These are phyloP conservation scores for Albugo laibachii DNA, from an alignment of 352 stramenopile genomes.

Conservation along the genomic window DNA sequence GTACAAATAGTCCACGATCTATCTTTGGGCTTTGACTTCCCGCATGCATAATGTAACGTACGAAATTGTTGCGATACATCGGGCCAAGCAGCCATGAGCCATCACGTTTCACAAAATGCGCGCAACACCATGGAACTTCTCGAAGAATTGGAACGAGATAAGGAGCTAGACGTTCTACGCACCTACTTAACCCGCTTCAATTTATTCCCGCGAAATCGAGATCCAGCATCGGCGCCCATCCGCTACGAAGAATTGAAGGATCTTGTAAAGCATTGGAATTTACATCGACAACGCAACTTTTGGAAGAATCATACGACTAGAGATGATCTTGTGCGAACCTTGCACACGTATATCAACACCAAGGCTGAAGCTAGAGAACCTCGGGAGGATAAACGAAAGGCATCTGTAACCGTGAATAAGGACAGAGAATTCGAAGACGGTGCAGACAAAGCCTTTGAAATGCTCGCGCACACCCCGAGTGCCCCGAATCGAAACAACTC, in stretches of 20 bases:
- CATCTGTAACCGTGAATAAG: background rate
- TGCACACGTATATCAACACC: conserved; percentile 77
- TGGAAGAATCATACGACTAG: conserved; percentile 81
- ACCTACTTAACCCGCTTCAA: conserved; percentile 67
- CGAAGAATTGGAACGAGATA: conserved; percentile 69
- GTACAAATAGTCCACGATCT: no score
- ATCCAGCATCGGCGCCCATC: conserved; percentile 53
- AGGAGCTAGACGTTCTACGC: conserved; percentile 70
- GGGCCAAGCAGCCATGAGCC: conserved; percentile 23
- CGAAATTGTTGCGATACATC: no score
- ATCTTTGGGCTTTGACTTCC: no score
- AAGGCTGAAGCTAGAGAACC: conserved; percentile 56
- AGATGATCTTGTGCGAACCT: conserved; percentile 66
- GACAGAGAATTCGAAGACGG: background rate
- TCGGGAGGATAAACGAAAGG: conserved; percentile 19
- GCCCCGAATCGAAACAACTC: conserved; percentile 15
- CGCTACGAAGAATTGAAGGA: conserved; percentile 84
- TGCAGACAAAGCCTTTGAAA: background rate
- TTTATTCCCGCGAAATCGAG: conserved; percentile 52
- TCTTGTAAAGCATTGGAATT: conserved; percentile 77
- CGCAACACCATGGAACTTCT: conserved; percentile 62
- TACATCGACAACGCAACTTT: conserved; percentile 77
- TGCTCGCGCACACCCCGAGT: conserved; percentile 9
- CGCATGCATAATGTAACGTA: no score
- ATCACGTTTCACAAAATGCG: conserved; percentile 64